Evolutionary conservation across 768 basidiomycete species (phyloP).

Genomic region (Xerocomellus chrysenteron): DNA sequence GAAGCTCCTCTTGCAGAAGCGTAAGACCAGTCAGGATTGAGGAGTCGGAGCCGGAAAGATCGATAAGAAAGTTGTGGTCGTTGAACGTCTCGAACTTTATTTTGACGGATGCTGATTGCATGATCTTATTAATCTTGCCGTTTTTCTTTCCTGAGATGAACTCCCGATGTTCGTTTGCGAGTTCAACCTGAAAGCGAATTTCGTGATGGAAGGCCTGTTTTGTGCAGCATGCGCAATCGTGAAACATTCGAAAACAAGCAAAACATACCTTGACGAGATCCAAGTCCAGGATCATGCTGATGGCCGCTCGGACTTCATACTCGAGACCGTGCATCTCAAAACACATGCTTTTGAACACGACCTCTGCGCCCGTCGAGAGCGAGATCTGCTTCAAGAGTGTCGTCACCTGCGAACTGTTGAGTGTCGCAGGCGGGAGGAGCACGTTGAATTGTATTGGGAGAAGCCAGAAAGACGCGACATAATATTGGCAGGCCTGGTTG

Average conservation of each 20-base stretch:
- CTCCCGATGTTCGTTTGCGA: slow-evolving; percentile 96
- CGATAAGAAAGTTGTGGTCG: slow-evolving; percentile 92
- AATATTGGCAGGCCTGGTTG: slow-evolving; percentile 85
- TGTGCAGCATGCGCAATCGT: background rate
- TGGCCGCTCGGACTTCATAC: slow-evolving; percentile 82
- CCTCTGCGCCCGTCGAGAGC: slow-evolving; percentile 83
- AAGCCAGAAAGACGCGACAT: slow-evolving; percentile 97
- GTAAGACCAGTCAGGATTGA: slow-evolving; percentile 85
- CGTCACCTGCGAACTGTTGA: slow-evolving; percentile 81
- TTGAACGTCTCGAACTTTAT: slow-evolving; percentile 99
- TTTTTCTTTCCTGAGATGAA: slow-evolving; percentile 99
- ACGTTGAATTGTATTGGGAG: slow-evolving; percentile 93
- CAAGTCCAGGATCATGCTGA: slow-evolving; percentile 83
- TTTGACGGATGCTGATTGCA: slow-evolving; percentile 95
- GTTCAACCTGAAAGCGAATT: slow-evolving; percentile 96
- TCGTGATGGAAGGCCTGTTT: slow-evolving; percentile 89
- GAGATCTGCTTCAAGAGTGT: slow-evolving; percentile 86
- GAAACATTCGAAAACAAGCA: background rate
- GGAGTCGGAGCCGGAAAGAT: slow-evolving; percentile 82
- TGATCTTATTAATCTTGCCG: slow-evolving; percentile 99
- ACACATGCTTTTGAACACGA: slow-evolving; percentile 96
- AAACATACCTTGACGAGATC: slow-evolving; percentile 82
- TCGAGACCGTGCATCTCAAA: slow-evolving; percentile 97
- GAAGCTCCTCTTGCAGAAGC: slow-evolving; percentile 94
- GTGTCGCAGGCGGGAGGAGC: slow-evolving; percentile 74